A percentile compares a stretch with the other conserved stretches of the same genome.
Conservation (phyloP, 805 yeast genomes). For the Saccharomycopsis sp. region DNA sequence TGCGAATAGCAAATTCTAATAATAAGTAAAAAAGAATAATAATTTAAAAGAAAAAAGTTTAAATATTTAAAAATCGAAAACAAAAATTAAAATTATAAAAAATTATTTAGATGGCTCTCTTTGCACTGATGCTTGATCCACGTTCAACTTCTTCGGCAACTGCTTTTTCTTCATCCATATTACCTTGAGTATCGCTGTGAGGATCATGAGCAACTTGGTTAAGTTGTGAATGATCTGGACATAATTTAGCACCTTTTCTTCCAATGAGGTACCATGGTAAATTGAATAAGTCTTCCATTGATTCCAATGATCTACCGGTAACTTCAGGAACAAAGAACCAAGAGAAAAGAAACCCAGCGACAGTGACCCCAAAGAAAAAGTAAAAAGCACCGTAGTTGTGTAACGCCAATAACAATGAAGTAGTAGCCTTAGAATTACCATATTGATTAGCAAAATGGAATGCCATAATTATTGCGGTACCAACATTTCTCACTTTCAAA, state of each 20-base stretch:
- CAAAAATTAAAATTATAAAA: too few relatives aligned
- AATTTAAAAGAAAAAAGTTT: too few relatives aligned
- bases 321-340: constrained; percentile 48
- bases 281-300: constrained; percentile 44
- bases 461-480: constrained; percentile 45
- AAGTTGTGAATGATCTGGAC: too few relatives aligned
- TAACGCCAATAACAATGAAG: constrained; percentile 42
- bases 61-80: too few relatives aligned
- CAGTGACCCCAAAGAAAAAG: constrained; percentile 40
- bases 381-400: constrained; percentile 44
- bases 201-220: too few relatives aligned
- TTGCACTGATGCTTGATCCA: too few relatives aligned
- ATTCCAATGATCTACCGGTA: constrained; percentile 43
- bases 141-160: too few relatives aligned
- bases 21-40: too few relatives aligned
- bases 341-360: constrained; percentile 37
- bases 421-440: constrained; percentile 50
- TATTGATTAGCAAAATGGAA: constrained; percentile 52
- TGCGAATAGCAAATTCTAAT: too few relatives aligned
- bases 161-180: too few relatives aligned
- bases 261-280: constrained; percentile 56
- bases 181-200: too few relatives aligned
- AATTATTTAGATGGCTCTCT: too few relatives aligned
- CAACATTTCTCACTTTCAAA: constrained; percentile 41
- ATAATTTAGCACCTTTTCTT: constrained; percentile 43